These are phyloP conservation scores for Pecoramyces ruminantium DNA, from an alignment of 192 early-diverging fungal genomes.

Conservation along the genomic window DNA sequence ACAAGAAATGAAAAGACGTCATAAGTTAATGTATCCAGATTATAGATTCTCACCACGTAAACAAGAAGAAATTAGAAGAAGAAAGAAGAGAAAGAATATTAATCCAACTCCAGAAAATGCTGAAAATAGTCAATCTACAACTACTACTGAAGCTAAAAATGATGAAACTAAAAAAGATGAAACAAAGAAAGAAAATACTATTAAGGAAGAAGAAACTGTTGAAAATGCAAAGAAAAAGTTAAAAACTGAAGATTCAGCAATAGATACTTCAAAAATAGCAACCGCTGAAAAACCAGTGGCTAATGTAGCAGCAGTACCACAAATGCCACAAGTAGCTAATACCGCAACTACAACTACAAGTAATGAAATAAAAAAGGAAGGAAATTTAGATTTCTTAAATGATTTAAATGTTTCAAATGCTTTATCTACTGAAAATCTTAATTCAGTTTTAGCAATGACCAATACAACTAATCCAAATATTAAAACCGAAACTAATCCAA, in stretches of 20 bases:
- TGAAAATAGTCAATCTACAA: no score
- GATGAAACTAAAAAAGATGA: background rate
- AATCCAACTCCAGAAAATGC: background rate
- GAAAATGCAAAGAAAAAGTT: background rate
- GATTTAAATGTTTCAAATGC: no score
- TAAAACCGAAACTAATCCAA: background rate
- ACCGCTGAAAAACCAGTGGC: no score
- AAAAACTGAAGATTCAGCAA: background rate
- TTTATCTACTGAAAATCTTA: background rate
- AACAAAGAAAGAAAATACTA: background rate
- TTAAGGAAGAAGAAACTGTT: background rate
- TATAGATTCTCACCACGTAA: slow-evolving; percentile 36
- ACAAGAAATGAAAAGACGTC: slow-evolving; percentile 27
- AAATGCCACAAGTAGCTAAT: no score
- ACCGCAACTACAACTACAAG: background rate
- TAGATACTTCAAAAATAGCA: no score
- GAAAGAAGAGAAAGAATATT: background rate
- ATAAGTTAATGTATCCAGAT: slow-evolving; percentile 27
- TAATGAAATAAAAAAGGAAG: background rate
- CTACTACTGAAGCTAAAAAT: no score
- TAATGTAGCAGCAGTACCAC: no score
- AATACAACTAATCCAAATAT: background rate
- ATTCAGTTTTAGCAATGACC: background rate
- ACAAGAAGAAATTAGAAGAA: background rate
- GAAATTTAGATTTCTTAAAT: background rate